Evolutionary conservation across 139 green algal genomes (phyloP).

Genomic region (Pseudopediastrum boryanum): DNA sequence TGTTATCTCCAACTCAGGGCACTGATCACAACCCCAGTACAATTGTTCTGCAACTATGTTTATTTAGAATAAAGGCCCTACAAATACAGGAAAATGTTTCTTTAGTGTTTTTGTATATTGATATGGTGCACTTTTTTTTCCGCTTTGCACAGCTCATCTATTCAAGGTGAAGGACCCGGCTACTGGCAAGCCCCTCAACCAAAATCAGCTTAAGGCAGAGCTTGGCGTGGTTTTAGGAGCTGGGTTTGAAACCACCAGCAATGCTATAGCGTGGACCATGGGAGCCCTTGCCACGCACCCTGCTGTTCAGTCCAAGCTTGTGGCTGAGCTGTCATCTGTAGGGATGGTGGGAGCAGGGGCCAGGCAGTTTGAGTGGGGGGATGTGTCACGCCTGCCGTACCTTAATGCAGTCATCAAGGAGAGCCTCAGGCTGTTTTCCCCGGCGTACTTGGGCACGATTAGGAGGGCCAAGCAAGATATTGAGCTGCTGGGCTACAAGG

Average conservation of each 20-base stretch:
- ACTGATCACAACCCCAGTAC: too few species aligned
- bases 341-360: too few species aligned
- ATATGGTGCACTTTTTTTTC: not conserved
- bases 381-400: not conserved
- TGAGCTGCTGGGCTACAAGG: not conserved
- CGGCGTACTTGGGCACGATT: not conserved
- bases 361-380: not conserved
- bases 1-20: too few species aligned
- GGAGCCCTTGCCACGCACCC: not conserved
- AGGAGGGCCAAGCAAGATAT: not conserved
- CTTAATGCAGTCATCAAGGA: slow-evolving; percentile 6
- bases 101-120: not conserved
- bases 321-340: slow-evolving; percentile 1
- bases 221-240: slow-evolving; percentile 12
- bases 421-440: slow-evolving; percentile 5
- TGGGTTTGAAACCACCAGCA: slow-evolving; percentile 15
- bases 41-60: too few species aligned
- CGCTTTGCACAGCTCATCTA: not conserved
- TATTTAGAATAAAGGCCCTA: too few species aligned
- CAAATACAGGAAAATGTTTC: not conserved
- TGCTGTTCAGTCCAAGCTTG: not conserved
- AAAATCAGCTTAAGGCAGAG: slow-evolving; percentile 10
- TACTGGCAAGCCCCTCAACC: not conserved
- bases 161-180: not conserved
- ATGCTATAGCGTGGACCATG: not conserved